Evolutionary conservation across 108 stramenopile genomes (phyloP), one percentile per base, ranked within the genome.

Genomic region (Seminavis robusta): DNA sequence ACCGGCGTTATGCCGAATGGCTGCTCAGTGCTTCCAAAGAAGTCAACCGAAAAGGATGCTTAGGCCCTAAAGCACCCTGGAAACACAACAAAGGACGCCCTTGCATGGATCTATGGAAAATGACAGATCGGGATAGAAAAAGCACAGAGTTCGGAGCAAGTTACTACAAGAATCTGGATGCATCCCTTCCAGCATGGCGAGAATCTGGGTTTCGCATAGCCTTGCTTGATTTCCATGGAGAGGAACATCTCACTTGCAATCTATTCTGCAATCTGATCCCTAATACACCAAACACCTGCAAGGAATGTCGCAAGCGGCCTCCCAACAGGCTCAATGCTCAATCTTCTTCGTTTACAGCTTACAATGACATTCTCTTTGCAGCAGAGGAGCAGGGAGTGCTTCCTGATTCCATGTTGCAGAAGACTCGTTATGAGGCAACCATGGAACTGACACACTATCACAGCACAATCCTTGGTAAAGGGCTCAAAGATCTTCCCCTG

Each of bases 1-100:
- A 65, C 29, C 64, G 64, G n/a, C 56, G 64, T 1, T 65, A 56
- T 39, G 55, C 24, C 21, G 64, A 65, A 49, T 65, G 64, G 64
- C 23, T 57, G 15, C 5, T 65, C 32, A 65, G 64, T 44, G 64
- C 37, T 3, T 6, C 36, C 33, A 65, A 57, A 30, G 55, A 65
- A 51, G 8, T 24, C 50, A 62, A 62, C 36, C 50, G 29, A 48
- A 52, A 24, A 33, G 42, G 24, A 56, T 4, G 48, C 5, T 26
- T 27, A 50, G 11, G 26, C 15, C 11, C 20, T 56, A 5, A 39
- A 34, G 7, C 11, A 40, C 11, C 13, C 15, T 13, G 42, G 24
- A 56, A 4, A 15, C 7, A 16, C 59, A 8, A 19, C 47, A 15
- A 37, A 60, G 25, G 59, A 36, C 23, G 59, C 47, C 17, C 15